These are phyloP conservation scores for Apiotrichum mycotoxinovorans DNA, from an alignment of 1,284 basidiomycete genomes.

Conservation along the genomic window DNA sequence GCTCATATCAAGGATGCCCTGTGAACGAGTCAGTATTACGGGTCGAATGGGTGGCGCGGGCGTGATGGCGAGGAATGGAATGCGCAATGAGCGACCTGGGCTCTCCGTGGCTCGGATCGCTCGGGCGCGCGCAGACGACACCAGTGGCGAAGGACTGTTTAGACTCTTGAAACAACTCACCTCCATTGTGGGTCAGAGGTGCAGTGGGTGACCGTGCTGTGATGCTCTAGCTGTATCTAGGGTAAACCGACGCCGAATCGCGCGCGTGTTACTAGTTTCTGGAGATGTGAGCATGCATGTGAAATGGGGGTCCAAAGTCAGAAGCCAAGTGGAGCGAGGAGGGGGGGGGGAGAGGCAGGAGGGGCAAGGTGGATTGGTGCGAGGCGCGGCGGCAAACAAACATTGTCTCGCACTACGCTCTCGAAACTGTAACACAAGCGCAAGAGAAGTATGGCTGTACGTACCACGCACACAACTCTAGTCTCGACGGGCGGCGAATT, in stretches of 20 bases:
- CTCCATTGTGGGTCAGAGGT: slow-evolving; percentile 35
- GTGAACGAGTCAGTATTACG: neutral
- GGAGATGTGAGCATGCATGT: neutral
- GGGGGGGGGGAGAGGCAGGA: neutral
- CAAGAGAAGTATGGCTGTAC: no score
- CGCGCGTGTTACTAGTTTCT: neutral
- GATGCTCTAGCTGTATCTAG: neutral
- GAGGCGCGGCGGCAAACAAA: neutral
- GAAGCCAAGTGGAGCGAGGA: no score
- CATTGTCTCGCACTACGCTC: no score
- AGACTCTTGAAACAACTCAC: slow-evolving; percentile 19
- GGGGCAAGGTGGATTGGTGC: neutral
- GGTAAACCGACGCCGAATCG: neutral
- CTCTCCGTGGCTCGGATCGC: slow-evolving; percentile 21
- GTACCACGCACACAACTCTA: no score
- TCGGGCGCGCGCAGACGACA: neutral
- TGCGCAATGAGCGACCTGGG: neutral
- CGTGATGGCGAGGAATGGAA: no score
- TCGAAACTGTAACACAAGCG: no score
- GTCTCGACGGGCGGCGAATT: no score
- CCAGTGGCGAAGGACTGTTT: neutral
- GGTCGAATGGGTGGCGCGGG: no score
- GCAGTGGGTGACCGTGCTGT: neutral
- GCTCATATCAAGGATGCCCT: slow-evolving; percentile 83
- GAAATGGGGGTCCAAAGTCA: neutral